Evolutionary conservation across 306 rosid species (phyloP).

Genomic region (Corylus avellana): DNA sequence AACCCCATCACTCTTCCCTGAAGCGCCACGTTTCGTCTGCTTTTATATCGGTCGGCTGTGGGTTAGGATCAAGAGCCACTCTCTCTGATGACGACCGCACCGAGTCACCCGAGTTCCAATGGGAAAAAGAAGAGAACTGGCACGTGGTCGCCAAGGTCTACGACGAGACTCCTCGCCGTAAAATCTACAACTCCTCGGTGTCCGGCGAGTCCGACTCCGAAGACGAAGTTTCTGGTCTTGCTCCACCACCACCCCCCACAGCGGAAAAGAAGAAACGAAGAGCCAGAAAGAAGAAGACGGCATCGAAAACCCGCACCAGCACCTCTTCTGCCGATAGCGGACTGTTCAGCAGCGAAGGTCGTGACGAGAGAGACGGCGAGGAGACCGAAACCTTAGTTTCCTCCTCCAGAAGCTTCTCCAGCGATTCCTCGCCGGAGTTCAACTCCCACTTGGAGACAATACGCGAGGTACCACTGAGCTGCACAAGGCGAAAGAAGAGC

Average conservation of each 20-base stretch:
- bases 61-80: conserved; percentile 34
- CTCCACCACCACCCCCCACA: conserved; percentile 21
- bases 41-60: conserved; percentile 32
- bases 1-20: conserved; percentile 37
- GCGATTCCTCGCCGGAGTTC: conserved; percentile 32
- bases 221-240: conserved; percentile 29
- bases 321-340: conserved; percentile 59
- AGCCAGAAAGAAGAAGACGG: conserved; percentile 33
- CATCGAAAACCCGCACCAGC: conserved; percentile 43
- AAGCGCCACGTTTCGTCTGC: conserved; percentile 52
- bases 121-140: conserved; percentile 50
- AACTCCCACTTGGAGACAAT: conserved; percentile 34
- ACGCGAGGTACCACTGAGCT: conserved; percentile 17
- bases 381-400: conserved; percentile 64
- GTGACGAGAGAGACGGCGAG: conserved; percentile 30
- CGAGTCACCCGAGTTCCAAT: conserved; percentile 21
- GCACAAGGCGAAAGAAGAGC: conserved; percentile 12
- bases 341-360: conserved; percentile 45
- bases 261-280: conserved; percentile 35
- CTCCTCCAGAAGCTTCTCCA: conserved; percentile 55
- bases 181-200: conserved; percentile 48
- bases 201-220: conserved; percentile 31
- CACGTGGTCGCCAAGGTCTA: conserved; percentile 51
- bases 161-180: conserved; percentile 38
- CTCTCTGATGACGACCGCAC: conserved; percentile 42